Base-by-base conservation (phyloP, 352 stramenopile genomes). In the Pythium aquatile region DNA sequence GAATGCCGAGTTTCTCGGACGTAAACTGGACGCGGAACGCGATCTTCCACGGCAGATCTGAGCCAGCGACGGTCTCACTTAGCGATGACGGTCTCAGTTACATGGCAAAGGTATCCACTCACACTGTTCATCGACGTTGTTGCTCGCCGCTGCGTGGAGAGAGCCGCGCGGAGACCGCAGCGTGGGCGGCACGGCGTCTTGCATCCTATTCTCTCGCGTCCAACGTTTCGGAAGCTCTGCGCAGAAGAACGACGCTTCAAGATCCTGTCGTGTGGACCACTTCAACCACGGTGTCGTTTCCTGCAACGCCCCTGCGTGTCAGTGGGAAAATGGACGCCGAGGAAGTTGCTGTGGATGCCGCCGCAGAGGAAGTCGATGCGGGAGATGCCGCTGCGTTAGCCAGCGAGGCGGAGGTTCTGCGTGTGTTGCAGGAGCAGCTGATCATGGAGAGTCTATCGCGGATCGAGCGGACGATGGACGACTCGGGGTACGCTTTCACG, bases 11-110 rank as follows among this genome's bases (percentile, higher is more conserved):
- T 66, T 91, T 94, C 6, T 93, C 81, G 46, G 76, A 81, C n/a
- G 78, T 72, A 61, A 94, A 94, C 65, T 90, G 83, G 52, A 94
- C 85, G 53, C 81, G 82, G 56, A 94, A 93, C 14, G 85, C 82
- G 62, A 94, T 90, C 60, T 91, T 87, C 83, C 85, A 94, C 20
- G 85, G 85, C 54, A 94, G 56, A 58, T 76, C 82, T 91, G 44
- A 14, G 10, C 5, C 17, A 44, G 3, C 28, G 1, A 28, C 13
- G 39, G 11, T 46, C 33, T n/a, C 58, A 1, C 8, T 33, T 16
- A 42, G 2, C 16, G 7, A 30, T 5, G 32, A 56, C 11, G 8
- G 28, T 32, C 52, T 32, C 32, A 37, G 5, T 16, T 7, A n/a
- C 2, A 55, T 40, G 28, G 14, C 2, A 44, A 32, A 2, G 47